Conservation (phyloP, 225 moss, liverwort and hornwort species). For the Neckera pumila region DNA sequence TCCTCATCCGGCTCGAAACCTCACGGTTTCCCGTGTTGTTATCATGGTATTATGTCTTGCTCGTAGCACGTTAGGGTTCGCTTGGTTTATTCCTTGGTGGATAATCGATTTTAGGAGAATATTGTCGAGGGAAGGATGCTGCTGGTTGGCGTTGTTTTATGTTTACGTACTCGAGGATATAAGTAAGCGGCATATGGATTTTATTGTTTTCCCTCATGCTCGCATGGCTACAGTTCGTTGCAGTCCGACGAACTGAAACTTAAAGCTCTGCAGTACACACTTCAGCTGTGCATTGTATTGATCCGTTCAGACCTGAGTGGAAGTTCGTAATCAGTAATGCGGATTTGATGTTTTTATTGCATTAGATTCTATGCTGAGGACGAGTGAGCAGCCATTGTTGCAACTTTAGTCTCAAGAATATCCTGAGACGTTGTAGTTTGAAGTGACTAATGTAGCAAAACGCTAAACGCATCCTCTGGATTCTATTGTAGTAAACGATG, state of each 20-base stretch:
- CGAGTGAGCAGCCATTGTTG: not conserved
- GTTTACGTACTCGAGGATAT: not conserved
- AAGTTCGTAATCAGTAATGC: not conserved
- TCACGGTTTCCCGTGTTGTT: constrained; percentile 49
- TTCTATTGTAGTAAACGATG: not conserved
- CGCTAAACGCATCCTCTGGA: not conserved
- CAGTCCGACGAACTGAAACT: not conserved
- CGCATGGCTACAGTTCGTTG: not conserved
- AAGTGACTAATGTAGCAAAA: not conserved
- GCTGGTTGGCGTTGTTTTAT: not conserved
- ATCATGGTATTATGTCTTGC: constrained; percentile 27
- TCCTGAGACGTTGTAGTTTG: not conserved
- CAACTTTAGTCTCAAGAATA: not conserved
- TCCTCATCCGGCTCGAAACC: constrained; percentile 41
- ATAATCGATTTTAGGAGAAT: not conserved
- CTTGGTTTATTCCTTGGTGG: not conserved
- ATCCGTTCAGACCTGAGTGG: not conserved
- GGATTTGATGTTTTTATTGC: not conserved
- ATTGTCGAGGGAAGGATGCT: not conserved
- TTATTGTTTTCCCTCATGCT: not conserved
- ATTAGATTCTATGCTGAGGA: not conserved
- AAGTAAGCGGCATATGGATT: not conserved
- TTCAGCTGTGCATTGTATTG: not conserved
- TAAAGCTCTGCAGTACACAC: not conserved
- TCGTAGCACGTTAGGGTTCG: constrained; percentile 5